These are phyloP conservation scores for Carex arenaria DNA, from an alignment of 202 grass and related monocot genomes.

Conservation along the genomic window DNA sequence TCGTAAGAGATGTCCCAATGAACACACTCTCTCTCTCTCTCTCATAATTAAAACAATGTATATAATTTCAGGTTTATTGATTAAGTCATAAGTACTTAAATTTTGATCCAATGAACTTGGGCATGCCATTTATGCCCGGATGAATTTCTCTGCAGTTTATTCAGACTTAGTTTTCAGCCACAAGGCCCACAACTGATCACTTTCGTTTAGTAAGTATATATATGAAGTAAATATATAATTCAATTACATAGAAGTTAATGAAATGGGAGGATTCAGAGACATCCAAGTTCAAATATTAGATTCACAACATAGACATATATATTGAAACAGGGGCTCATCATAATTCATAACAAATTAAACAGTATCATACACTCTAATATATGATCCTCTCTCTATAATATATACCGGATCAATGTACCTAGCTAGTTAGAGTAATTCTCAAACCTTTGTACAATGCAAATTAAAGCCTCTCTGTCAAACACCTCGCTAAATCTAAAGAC, in stretches of 20 bases:
- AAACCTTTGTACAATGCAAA: slow-evolving; percentile 16
- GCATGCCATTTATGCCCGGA: neutral
- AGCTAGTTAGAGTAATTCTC: slow-evolving; percentile 2
- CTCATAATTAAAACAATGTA: neutral
- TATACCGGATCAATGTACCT: slow-evolving; percentile 17
- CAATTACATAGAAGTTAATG: neutral
- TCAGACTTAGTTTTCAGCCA: neutral
- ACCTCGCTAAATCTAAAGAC: neutral
- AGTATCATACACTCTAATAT: slow-evolving; percentile 13
- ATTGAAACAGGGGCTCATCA: neutral
- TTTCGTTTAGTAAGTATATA: no score
- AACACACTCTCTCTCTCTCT: neutral
- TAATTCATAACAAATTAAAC: slow-evolving; percentile 16
- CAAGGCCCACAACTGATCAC: no score
- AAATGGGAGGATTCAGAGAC: neutral
- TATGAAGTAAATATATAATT: neutral
- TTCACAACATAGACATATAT: neutral
- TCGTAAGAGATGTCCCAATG: no score
- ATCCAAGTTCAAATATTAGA: neutral
- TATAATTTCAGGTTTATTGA: neutral
- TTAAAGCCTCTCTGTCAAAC: slow-evolving; percentile 1
- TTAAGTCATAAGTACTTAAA: neutral
- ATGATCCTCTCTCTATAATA: slow-evolving; percentile 14
- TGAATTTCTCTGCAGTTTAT: neutral
- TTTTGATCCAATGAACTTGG: neutral